Evolutionary conservation across 805 yeast genomes (phyloP), one percentile per base, ranked within the genome.

Genomic region (Zygosaccharomyces bailii): DNA sequence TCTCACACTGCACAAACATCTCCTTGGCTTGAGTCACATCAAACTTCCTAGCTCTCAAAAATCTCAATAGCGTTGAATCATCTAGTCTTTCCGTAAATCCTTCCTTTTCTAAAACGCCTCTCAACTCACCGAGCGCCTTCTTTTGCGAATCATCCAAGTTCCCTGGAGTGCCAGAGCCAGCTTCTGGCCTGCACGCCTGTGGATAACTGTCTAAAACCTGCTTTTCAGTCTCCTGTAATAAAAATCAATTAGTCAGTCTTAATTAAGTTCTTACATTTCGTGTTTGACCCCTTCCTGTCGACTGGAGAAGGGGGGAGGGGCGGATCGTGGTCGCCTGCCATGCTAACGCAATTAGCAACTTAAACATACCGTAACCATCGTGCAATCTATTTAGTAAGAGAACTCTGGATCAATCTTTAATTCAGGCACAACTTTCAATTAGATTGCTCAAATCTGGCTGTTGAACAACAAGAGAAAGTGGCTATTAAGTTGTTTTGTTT

Each of bases 21-120:
- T 75, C 79, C 59, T 76, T 75, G 21, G 99, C 86, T 59, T 82
- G 78, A 48, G 71, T 75, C 24, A 90, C 72, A 58, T 89, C 96
- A 62, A 93, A 93, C 74, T 89, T 90, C 69, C 99, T 82, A 7
- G 99, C 99, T 62, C 98, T 80, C 52, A 93, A 73, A 68, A 93
- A 93, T 57, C 99, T 82, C 50, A 82, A 66, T 60, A 85, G 69
- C 3, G 93, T 76, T 11, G 96, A 87, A 58, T 87, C 96, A 66
- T 93, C 99, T 43, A 86, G 67, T 57, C 98, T 81, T 42, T 79
- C 75, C n/a, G 72, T 74, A 69, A 73, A 88, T 4, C 95, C 96
- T 42, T 70, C 75, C 9, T 74, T 82, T 46, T 66, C 67, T 51
- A 90, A 73, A 38, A 74, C 69, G 14, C 69, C 72, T 55, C 82